phyloP scores from a whole-genome alignment of 2,329 filamentous ascomycete genomes.

The Hypoxylon rubiginosum region DNA sequence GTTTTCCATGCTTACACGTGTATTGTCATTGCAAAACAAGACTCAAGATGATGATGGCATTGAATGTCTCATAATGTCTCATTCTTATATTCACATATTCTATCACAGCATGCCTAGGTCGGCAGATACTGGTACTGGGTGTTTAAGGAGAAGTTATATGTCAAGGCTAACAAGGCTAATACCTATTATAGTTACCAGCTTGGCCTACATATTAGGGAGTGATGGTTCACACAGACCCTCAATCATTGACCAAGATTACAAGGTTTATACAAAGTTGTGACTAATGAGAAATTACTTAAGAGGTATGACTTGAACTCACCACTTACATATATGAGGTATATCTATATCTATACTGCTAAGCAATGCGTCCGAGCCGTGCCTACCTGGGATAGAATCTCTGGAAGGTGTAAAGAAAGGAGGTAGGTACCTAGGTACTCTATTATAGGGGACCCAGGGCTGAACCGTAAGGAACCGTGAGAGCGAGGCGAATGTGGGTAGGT shows the following conservation, averaged over 20 bases:
- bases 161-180: not conserved
- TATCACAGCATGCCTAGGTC: not conserved
- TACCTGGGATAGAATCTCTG: not conserved
- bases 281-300: too few relatives aligned
- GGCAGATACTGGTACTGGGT: not conserved
- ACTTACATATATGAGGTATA: too few relatives aligned
- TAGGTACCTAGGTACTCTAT: too few relatives aligned
- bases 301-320: too few relatives aligned
- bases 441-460: not conserved
- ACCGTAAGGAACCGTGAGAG: not conserved
- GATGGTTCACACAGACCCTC: not conserved
- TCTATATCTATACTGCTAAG: too few relatives aligned
- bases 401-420: too few relatives aligned
- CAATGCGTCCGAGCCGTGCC: not conserved
- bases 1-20: not conserved
- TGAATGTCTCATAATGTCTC: too few relatives aligned
- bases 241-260: not conserved
- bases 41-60: not conserved
- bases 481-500: constrained; percentile 10
- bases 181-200: not conserved
- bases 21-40: not conserved
- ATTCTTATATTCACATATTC: not conserved
- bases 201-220: not conserved
- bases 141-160: not conserved
- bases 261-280: too few relatives aligned